Evolutionary conservation across 352 stramenopile genomes (phyloP).

Genomic region (Pythium rhizo-oryzae): DNA sequence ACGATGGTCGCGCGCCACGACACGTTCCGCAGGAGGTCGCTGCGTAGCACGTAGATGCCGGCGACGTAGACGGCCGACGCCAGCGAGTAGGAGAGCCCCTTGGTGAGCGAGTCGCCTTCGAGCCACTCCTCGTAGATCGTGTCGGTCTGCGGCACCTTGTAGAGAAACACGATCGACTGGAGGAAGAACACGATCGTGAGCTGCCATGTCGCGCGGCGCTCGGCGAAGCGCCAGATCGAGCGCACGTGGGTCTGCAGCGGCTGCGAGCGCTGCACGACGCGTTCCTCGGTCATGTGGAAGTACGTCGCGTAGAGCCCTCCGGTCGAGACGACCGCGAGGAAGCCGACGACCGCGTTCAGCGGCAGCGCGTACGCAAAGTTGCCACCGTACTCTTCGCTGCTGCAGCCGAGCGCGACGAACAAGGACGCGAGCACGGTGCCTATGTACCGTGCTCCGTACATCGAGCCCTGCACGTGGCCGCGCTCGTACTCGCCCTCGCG

Average conservation of each 20-base stretch:
- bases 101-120: neutral
- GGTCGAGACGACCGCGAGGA: neutral
- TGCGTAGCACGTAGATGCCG: neutral
- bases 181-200: slow-evolving; percentile 19
- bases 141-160: neutral
- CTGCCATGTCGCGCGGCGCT: slow-evolving; percentile 17
- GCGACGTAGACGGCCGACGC: neutral
- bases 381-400: slow-evolving; percentile 21
- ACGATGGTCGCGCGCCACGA: slow-evolving; percentile 13
- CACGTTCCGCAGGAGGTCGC: slow-evolving; percentile 5
- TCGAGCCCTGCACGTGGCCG: slow-evolving; percentile 5
- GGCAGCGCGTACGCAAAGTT: slow-evolving; percentile 18
- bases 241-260: slow-evolving; percentile 1
- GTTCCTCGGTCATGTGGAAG: slow-evolving; percentile 8
- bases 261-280: neutral
- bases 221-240: slow-evolving; percentile 17
- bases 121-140: slow-evolving; percentile 10
- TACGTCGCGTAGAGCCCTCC: neutral
- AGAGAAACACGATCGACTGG: neutral
- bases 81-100: neutral
- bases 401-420: slow-evolving; percentile 4
- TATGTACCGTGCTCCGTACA: slow-evolving; percentile 11
- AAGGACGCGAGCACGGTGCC: slow-evolving; percentile 5
- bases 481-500: slow-evolving; percentile 23
- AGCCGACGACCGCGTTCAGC: slow-evolving; percentile 6